Evolutionary conservation across 441 rosid genomes (phyloP), one percentile per base, ranked within the genome.

Genomic region (Gossypium davidsonii): DNA sequence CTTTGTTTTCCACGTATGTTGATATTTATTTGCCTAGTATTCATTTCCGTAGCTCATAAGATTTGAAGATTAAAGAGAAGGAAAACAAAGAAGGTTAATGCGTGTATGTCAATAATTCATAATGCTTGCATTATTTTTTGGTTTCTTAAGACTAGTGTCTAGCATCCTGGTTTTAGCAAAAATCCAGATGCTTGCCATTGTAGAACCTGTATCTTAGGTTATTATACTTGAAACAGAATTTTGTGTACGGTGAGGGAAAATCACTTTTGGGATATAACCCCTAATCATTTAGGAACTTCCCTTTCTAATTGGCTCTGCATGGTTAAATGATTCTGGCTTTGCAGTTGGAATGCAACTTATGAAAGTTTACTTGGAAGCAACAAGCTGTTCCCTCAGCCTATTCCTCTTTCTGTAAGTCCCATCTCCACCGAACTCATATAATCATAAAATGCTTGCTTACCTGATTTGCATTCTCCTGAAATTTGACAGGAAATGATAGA

Each of bases 401-500:
- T 89, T 69, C 91, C 93, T 76, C 93, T 89, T 62, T 52, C 88
- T 18, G 97, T 93, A 84, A 84, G 81, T 52, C 51, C 31, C 63
- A 7, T 3, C 62, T 21, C 59, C 7, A 7, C 17, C 39, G 0
- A 28, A 15, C 23, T 55, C 6, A 0, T 59, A 2, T 6, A 26
- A 25, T 59, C 14, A 34, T 34, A 20, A 31, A 23, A 6, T 7
- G 21, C 2, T 12, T 49, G 6, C 39, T 49, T 58, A 7, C 51
- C 55, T 72, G 61, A 28, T 66, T 77, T 6, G 14, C 4, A 1
- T 18, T 18, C 63, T 55, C 61, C 10, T 71, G 70, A 21, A 66
- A 75, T 55, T 46, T 65, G 74, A 48, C 89, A 93, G 98, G 98
- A 91, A 85, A 91, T 93, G 98, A 91, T 90, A 57, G 96, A 90